Evolutionary conservation across 306 rosid species (phyloP).

Genomic region (Sicyos baderoa): DNA sequence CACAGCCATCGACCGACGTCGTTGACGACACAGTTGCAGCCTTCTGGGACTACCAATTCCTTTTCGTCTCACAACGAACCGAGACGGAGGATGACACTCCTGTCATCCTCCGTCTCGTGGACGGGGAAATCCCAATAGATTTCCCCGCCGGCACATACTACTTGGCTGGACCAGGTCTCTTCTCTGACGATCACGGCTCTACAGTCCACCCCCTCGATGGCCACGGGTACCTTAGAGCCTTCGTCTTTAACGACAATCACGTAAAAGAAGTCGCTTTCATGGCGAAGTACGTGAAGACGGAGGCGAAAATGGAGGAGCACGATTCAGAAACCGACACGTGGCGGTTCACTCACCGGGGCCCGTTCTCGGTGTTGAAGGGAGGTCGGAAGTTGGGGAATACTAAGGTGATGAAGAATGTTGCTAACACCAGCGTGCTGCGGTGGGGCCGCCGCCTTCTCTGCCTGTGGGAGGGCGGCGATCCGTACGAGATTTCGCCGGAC

Average conservation of each 20-base stretch:
- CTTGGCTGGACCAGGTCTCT: conserved; percentile 68
- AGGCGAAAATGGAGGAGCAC: conserved; percentile 74
- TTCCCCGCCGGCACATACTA: conserved; percentile 80
- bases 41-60: conserved; percentile 76
- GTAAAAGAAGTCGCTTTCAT: conserved; percentile 40
- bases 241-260: conserved; percentile 36
- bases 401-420: conserved; percentile 97
- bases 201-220: conserved; percentile 88
- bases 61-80: conserved; percentile 62
- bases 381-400: conserved; percentile 76
- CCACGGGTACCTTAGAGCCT: conserved; percentile 78
- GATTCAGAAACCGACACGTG: conserved; percentile 44
- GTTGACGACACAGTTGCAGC: conserved; percentile 50
- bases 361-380: conserved; percentile 80
- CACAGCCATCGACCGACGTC: conserved; percentile 18
- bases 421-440: conserved; percentile 71
- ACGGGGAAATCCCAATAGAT: conserved; percentile 51
- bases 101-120: conserved; percentile 26
- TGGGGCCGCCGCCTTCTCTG: conserved; percentile 72
- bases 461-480: conserved; percentile 95
- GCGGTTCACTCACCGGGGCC: conserved; percentile 76
- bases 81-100: conserved; percentile 55
- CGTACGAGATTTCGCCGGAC: conserved; percentile 61
- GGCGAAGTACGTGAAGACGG: conserved; percentile 81
- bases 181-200: conserved; percentile 80